A percentile compares a stretch with the other conserved stretches of the same genome.
phyloP scores from a whole-genome alignment of 352 stramenopile genomes.

The Poterioochromonas sp. region DNA sequence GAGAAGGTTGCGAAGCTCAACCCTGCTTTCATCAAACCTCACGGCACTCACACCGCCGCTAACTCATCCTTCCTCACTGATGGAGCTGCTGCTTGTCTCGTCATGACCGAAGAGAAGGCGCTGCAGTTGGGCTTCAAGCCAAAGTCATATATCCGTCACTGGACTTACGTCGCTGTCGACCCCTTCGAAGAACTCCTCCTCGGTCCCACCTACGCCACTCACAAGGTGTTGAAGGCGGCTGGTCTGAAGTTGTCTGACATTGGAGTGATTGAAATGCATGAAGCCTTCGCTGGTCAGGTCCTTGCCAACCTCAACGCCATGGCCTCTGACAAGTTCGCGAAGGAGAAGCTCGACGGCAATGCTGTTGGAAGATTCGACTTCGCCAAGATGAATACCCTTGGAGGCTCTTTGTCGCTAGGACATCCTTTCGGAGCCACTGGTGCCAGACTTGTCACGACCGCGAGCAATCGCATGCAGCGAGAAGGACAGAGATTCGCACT shows the following conservation, averaged over 20 bases:
- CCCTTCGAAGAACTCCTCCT: conserved; percentile 85
- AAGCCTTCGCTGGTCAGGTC: conserved; percentile 95
- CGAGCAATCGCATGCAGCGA: conserved; percentile 87
- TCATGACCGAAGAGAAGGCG: conserved; percentile 89
- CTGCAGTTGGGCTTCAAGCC: conserved; percentile 88
- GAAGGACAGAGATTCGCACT: conserved; percentile 90
- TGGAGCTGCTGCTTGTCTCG: conserved; percentile 81
- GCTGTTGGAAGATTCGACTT: conserved; percentile 79
- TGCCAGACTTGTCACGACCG: conserved; percentile 88
- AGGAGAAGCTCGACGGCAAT: conserved; percentile 80
- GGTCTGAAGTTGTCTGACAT: conserved; percentile 66
- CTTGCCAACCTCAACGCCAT: conserved; percentile 92
- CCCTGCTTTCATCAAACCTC: conserved; percentile 94
- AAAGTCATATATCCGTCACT: conserved; percentile 83
- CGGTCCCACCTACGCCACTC: conserved; percentile 85
- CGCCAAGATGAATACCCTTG: conserved; percentile 94
- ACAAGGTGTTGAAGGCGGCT: conserved; percentile 80
- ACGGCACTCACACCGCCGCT: conserved; percentile 92
- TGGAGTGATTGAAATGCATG: conserved; percentile 97
- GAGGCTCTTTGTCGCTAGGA: conserved; percentile 85
- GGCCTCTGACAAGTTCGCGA: conserved; percentile 81
- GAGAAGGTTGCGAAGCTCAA: conserved; percentile 83
- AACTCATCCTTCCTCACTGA: conserved; percentile 97
- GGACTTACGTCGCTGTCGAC: conserved; percentile 91
- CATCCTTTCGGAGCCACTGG: conserved; percentile 96